phyloP scores from a whole-genome alignment of 352 stramenopile species.

The Sclerospora graminicola region DNA sequence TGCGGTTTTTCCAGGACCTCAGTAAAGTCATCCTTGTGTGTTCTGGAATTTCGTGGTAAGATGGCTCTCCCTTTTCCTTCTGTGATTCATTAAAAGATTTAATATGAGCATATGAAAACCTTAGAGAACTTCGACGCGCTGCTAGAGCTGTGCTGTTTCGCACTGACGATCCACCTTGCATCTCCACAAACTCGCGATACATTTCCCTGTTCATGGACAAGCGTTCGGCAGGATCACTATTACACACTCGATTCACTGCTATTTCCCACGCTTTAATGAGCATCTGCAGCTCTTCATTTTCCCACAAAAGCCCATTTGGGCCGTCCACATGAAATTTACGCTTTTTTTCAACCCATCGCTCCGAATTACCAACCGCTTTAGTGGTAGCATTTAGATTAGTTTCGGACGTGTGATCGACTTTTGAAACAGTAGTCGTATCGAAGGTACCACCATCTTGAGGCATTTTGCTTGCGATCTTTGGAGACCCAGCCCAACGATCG shows the following conservation, averaged over 20 bases:
- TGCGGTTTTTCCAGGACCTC: constrained; percentile 31
- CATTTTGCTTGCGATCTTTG: not conserved
- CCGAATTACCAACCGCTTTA: not conserved
- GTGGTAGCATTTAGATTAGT: not conserved
- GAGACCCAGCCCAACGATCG: not conserved
- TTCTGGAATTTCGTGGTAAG: constrained; percentile 20
- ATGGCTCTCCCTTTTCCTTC: constrained; percentile 15
- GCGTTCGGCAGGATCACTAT: constrained; percentile 9
- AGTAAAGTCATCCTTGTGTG: constrained; percentile 16
- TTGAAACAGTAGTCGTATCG: not conserved
- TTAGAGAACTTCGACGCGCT: constrained; percentile 26
- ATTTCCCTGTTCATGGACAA: constrained; percentile 27
- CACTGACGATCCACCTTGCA: constrained; percentile 23
- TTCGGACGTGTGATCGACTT: constrained; percentile 2
- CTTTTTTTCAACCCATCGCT: constrained; percentile 10
- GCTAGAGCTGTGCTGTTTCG: constrained; percentile 25
- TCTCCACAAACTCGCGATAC: constrained; percentile 23
- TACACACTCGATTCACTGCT: constrained; percentile 17
- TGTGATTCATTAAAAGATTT: constrained; percentile 25
- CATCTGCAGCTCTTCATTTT: constrained; percentile 20
- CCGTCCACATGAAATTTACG: constrained; percentile 15
- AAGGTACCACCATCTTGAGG: too few relatives aligned
- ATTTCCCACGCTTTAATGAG: constrained; percentile 30
- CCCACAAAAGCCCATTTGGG: constrained; percentile 19
- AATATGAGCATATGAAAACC: constrained; percentile 27